phyloP scores from a whole-genome alignment of 331 rosid genomes.

The Dryas integrifolia region DNA sequence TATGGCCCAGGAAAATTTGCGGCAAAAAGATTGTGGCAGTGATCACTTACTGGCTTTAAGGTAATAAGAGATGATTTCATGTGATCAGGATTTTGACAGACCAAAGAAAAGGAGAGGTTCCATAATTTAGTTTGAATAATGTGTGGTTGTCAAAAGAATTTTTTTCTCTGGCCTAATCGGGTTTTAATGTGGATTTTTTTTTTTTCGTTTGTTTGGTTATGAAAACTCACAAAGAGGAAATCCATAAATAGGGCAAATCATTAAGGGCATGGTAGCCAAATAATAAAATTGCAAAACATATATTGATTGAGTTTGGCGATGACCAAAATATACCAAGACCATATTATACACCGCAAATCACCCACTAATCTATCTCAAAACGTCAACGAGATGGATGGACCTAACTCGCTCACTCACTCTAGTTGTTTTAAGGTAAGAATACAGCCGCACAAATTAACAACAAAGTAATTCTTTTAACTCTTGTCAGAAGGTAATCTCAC shows the following conservation, averaged over 20 bases:
- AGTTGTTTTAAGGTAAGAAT: conserved; percentile 20
- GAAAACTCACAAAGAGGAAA: too few species aligned
- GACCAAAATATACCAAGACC: conserved; percentile 4
- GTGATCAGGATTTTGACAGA: too few species aligned
- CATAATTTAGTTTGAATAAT: too few species aligned
- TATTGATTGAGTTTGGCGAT: not conserved
- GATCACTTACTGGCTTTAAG: too few species aligned
- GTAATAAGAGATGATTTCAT: too few species aligned
- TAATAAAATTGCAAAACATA: conserved; percentile 1
- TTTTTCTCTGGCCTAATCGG: too few species aligned
- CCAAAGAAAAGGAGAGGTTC: too few species aligned
- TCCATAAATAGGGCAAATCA: not conserved
- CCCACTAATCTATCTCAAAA: conserved; percentile 6
- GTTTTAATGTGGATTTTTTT: too few species aligned
- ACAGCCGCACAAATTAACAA: conserved; percentile 35
- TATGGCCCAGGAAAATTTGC: too few species aligned
- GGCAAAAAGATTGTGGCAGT: too few species aligned
- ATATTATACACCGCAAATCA: conserved; percentile 17
- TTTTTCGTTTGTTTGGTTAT: not conserved
- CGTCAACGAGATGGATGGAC: not conserved
- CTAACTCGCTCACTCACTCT: conserved; percentile 24
- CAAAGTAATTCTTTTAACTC: not conserved
- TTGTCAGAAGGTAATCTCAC: conserved; percentile 76
- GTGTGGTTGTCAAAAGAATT: too few species aligned
- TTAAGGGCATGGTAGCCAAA: not conserved